Evolutionary conservation across 208 protist species (phyloP), one percentile per base, ranked within the genome.

Genomic region (Crithidia bombi): DNA sequence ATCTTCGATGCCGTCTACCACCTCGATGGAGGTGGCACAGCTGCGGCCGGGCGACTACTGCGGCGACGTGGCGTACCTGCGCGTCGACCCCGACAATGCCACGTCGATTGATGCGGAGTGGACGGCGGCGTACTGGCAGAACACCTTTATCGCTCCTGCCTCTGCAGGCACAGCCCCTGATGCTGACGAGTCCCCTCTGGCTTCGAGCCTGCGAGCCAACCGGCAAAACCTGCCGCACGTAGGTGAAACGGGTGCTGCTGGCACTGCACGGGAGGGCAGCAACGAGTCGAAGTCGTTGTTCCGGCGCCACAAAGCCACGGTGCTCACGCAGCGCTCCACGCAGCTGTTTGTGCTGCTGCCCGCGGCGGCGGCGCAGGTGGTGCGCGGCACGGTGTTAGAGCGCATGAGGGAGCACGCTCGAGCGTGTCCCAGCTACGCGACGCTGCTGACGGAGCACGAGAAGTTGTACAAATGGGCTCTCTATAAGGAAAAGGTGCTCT

Each of bases 11-110:
- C 66, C 70, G 44, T 47, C 49, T 9, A 73, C 70, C 54, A 55
- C 58, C 21, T 62, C 77, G 17, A 85, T 95, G 83, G 81, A 95
- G 59, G 67, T 91, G 38, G 81, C 80, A 15, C 74, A 74, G 26
- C 69, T 95, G 25, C 69, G 78, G 0, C 49, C 64, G 7, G 90
- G 90, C 17, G 90, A 92, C 58, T 81, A 90, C 28, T 89, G 87
- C 59, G 90, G 90, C 2, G 90, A 95, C 41, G 65, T 95, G 14
- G 85, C 76, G 33, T 72, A 91, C 28, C 74, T 95, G 15, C 69
- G 66, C 44, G 74, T 91, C 52, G 64, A 87, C 55, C 83, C 86
- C 0, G 87, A 95, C 76, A 55, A 75, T 33, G 78, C 82, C n/a
- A 78, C 80, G 0, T 83, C 82, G 1, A 79, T 87, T 9, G 82